Percentiles rank a stretch among this genome's conserved stretches.
Conservation (phyloP, 768 basidiomycete species). For the Boletus barrowsii region DNA sequence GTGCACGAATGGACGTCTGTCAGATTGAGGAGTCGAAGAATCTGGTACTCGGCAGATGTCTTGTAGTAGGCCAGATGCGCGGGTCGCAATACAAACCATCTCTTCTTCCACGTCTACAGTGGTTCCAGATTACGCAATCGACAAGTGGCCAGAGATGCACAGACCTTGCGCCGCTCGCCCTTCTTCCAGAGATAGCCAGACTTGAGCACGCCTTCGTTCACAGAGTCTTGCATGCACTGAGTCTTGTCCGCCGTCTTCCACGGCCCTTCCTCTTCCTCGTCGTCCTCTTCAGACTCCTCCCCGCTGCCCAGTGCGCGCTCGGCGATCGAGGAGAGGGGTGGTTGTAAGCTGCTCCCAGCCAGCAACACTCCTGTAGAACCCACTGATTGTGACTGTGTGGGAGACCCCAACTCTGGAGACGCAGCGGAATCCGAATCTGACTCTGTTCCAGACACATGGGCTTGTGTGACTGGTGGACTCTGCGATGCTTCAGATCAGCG, state of each 20-base stretch:
- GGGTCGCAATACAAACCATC: conserved; percentile 94
- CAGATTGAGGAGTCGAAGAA: conserved; percentile 84
- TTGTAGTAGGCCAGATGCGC: conserved; percentile 97
- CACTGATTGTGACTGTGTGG: conserved; percentile 36
- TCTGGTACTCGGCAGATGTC: conserved; percentile 89
- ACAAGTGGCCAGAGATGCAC: conserved; percentile 17
- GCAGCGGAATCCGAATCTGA: conserved; percentile 81
- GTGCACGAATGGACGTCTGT: conserved; percentile 89
- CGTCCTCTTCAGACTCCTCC: conserved; percentile 77
- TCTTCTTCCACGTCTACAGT: conserved; percentile 92
- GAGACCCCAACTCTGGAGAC: conserved; percentile 48
- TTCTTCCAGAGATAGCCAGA: conserved; percentile 97
- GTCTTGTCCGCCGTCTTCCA: conserved; percentile 55
- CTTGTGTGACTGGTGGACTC: conserved; percentile 31
- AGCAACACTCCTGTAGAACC: conserved; percentile 29
- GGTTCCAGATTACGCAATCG: conserved; percentile 4
- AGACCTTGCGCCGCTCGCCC: conserved; percentile 93
- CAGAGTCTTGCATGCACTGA: conserved; percentile 44
- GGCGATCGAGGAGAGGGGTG: conserved; percentile 72
- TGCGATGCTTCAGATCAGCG: conserved; percentile 20
- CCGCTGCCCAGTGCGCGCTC: conserved; percentile 68
- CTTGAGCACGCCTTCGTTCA: conserved; percentile 75
- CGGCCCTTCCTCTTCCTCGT: conserved; percentile 62
- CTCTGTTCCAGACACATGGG: conserved; percentile 67
- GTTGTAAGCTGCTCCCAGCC: conserved; percentile 37